A percentile compares a stretch with the other conserved stretches of the same genome.
Conservation (phyloP, 768 basidiomycete species). For the Daedaleopsis nitida region DNA sequence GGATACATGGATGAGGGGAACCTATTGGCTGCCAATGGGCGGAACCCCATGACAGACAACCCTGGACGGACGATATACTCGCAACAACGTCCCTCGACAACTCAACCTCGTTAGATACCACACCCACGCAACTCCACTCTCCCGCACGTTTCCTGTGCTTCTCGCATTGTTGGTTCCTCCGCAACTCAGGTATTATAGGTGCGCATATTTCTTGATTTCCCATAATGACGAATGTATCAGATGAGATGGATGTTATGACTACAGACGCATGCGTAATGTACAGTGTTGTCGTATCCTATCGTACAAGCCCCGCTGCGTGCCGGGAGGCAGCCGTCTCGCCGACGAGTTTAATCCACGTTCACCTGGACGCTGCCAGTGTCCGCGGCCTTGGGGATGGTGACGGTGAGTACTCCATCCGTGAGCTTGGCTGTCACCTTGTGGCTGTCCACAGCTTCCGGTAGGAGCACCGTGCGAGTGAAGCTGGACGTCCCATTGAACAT, state of each 20-base stretch:
- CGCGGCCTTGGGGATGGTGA: slow-evolving; percentile 61
- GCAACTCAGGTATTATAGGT: not conserved
- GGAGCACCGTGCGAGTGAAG: slow-evolving; percentile 73
- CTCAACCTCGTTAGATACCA: slow-evolving; percentile 3
- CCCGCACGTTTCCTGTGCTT: not conserved
- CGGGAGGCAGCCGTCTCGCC: not conserved
- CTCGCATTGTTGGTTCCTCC: not conserved
- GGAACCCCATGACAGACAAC: slow-evolving; percentile 21
- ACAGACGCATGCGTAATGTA: slow-evolving; percentile 9
- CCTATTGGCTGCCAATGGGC: not conserved
- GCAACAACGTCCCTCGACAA: slow-evolving; percentile 19
- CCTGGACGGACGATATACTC: slow-evolving; percentile 33
- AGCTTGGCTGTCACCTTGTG: slow-evolving; percentile 63
- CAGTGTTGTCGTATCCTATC: slow-evolving; percentile 12
- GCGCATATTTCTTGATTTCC: not conserved
- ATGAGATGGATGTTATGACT: slow-evolving; percentile 1
- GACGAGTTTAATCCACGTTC: slow-evolving; percentile 34
- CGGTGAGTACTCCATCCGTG: slow-evolving; percentile 66
- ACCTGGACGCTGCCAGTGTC: slow-evolving; percentile 59
- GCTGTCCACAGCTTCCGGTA: slow-evolving; percentile 64
- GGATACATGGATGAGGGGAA: slow-evolving; percentile 22
- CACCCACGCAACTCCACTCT: not conserved
- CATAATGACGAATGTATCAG: not conserved
- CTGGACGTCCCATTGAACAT: slow-evolving; percentile 53
- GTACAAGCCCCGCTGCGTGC: slow-evolving; percentile 1